These are phyloP conservation scores for Eucalyptus rudis DNA, from an alignment of 345 rosid genomes.

Conservation along the genomic window DNA sequence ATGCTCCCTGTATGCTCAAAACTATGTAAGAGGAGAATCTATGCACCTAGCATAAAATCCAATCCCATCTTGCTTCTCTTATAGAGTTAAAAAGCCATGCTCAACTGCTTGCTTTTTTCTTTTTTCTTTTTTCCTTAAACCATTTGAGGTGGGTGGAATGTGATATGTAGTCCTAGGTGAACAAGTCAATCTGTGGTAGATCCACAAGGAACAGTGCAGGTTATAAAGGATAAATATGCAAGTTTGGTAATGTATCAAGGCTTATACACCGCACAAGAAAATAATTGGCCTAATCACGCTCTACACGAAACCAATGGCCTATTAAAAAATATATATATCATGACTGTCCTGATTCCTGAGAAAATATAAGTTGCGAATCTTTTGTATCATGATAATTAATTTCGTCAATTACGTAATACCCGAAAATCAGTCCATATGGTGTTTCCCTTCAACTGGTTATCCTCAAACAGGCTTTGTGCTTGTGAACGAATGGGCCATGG, in stretches of 20 bases:
- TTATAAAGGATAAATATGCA: not conserved
- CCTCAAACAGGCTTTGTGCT: too few relatives aligned
- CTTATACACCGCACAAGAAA: not conserved
- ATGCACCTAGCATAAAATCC: not conserved
- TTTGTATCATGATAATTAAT: too few relatives aligned
- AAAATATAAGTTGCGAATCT: not conserved
- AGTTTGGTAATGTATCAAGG: not conserved
- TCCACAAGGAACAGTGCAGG: not conserved
- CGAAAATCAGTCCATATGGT: not conserved
- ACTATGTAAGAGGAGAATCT: not conserved
- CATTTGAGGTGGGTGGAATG: not conserved
- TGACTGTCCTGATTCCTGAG: not conserved
- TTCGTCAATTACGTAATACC: not conserved
- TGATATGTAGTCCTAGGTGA: not conserved
- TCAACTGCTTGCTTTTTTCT: not conserved
- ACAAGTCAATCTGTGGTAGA: not conserved
- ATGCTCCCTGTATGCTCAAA: not conserved
- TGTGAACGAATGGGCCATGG: conserved; percentile 7
- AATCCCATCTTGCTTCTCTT: not conserved
- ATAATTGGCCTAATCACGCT: not conserved
- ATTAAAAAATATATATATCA: not conserved
- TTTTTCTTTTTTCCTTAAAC: not conserved
- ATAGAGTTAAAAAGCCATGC: not conserved
- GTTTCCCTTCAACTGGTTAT: too few relatives aligned
- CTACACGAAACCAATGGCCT: not conserved